Evolutionary conservation across 2,329 filamentous ascomycete genomes (phyloP).

Genomic region (Neonectria sp.): DNA sequence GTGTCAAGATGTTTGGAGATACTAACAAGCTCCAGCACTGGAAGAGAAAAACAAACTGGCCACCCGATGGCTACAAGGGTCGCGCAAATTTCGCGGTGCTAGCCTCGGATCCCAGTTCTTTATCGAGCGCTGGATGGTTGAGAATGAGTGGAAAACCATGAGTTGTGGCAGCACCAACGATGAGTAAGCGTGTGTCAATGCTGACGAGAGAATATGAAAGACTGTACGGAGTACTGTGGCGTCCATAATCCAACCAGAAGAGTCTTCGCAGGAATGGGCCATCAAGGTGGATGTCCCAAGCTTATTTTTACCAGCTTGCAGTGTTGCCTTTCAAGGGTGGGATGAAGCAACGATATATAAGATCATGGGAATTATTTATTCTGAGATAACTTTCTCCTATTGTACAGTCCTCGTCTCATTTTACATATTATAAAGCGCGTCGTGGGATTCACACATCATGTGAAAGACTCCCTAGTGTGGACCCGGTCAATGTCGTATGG

Average conservation of each 20-base stretch:
- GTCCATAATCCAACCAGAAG: no score
- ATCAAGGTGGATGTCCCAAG: no score
- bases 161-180: slow-evolving; percentile 45
- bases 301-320: no score
- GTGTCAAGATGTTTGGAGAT: not conserved
- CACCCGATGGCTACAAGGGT: slow-evolving; percentile 33
- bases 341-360: not conserved
- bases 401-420: not conserved
- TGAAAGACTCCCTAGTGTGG: slow-evolving; percentile 3
- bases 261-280: no score
- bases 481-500: slow-evolving; percentile 11
- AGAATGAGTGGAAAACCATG: slow-evolving; percentile 43
- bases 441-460: not conserved
- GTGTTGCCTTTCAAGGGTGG: no score
- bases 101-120: slow-evolving; percentile 49
- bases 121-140: slow-evolving; percentile 47
- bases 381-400: not conserved
- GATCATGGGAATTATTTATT: not conserved
- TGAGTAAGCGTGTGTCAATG: slow-evolving; percentile 46
- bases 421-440: not conserved
- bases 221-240: no score
- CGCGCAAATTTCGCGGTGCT: slow-evolving; percentile 44
- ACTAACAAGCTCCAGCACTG: not conserved
- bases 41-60: slow-evolving; percentile 9
- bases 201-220: not conserved